Percentiles rank a stretch among this genome's conserved stretches.
phyloP scores from a whole-genome alignment of 1,284 basidiomycete species.

The Melampsora larici-populina region DNA sequence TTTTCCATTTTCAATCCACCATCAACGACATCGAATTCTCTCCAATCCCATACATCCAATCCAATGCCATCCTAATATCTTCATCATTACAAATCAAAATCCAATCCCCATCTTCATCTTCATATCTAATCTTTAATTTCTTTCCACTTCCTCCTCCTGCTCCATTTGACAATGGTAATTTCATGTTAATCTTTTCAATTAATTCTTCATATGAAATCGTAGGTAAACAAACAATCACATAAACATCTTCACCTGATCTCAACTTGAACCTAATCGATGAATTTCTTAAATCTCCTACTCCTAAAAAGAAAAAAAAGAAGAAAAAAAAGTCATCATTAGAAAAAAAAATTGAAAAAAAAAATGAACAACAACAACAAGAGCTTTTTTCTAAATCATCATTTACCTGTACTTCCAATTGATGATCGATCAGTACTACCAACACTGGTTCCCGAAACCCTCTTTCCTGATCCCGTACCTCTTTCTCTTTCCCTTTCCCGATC shows the following conservation, averaged over 20 bases:
- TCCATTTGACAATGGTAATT: slow-evolving; percentile 62
- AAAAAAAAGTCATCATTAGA: no score
- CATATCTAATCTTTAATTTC: slow-evolving; percentile 71
- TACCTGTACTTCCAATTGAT: slow-evolving; percentile 11
- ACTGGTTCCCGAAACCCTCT: no score
- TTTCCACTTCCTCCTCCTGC: slow-evolving; percentile 70
- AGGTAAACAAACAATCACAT: slow-evolving; percentile 81
- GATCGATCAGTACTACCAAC: slow-evolving; percentile 24
- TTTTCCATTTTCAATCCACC: no score
- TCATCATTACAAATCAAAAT: slow-evolving; percentile 79
- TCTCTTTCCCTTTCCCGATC: no score
- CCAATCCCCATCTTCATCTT: slow-evolving; percentile 84
- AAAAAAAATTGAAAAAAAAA: no score
- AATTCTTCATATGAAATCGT: slow-evolving; percentile 73
- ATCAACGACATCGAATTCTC: slow-evolving; percentile 18
- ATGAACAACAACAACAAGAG: no score
- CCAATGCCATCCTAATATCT: slow-evolving; percentile 84
- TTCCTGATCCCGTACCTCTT: no score
- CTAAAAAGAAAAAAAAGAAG: not conserved
- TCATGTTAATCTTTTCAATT: slow-evolving; percentile 82
- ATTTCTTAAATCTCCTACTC: not conserved
- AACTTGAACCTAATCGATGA: slow-evolving; percentile 58
- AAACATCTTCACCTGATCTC: slow-evolving; percentile 81
- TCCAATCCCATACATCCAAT: slow-evolving; percentile 51
- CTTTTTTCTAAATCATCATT: no score